phyloP scores from a whole-genome alignment of 192 early-diverging fungal species.

The Geosiphon pyriformis region DNA sequence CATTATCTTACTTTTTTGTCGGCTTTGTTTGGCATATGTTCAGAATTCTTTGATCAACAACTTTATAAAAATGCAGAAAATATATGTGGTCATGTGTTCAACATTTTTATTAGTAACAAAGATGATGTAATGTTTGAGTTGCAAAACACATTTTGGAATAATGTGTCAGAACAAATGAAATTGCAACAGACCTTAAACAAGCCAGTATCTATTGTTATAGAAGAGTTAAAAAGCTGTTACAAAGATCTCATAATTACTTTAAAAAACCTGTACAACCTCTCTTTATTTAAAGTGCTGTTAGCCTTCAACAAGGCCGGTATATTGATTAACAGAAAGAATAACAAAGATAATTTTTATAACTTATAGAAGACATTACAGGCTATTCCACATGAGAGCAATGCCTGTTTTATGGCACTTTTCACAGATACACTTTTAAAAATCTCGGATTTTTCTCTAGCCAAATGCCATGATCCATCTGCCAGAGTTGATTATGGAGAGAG shows the following conservation, averaged over 20 bases:
- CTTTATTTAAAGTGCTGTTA: neutral
- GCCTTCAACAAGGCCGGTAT: neutral
- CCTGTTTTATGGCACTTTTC: slow-evolving; percentile 15
- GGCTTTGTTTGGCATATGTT: no score
- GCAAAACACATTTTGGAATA: slow-evolving; percentile 11
- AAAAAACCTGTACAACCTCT: slow-evolving; percentile 2
- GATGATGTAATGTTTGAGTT: slow-evolving; percentile 2
- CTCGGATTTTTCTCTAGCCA: neutral
- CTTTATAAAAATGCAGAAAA: neutral
- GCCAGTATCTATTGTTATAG: neutral
- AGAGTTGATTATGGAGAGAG: neutral
- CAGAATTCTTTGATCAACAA: no score
- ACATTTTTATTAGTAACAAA: slow-evolving; percentile 13
- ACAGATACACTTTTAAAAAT: slow-evolving; percentile 8
- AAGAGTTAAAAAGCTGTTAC: neutral
- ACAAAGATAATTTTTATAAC: slow-evolving; percentile 7
- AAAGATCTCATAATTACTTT: slow-evolving; percentile 10
- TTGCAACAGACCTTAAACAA: no score
- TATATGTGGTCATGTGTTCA: neutral
- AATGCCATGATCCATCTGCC: slow-evolving; percentile 6
- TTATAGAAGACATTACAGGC: slow-evolving; percentile 7
- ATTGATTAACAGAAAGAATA: no score
- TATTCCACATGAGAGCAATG: neutral
- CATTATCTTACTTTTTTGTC: no score
- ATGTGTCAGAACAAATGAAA: neutral